phyloP scores from a whole-genome alignment of 164 flowering plant genomes.

The Paratinospora sagittata region DNA sequence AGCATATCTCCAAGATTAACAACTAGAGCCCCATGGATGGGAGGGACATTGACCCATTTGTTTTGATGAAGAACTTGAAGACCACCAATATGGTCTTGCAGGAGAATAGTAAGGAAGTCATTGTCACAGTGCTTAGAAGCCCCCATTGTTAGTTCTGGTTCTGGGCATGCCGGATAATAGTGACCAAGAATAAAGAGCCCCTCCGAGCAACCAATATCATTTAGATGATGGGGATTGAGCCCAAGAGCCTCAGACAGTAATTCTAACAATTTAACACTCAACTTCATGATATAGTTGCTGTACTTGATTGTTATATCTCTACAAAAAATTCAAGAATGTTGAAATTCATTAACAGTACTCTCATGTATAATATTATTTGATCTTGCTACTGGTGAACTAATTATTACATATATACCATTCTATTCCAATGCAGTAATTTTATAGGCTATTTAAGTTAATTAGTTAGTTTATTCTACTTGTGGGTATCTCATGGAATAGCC shows the following conservation, averaged over 20 bases:
- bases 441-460: too few species aligned
- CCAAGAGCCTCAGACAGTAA: slow-evolving; percentile 34
- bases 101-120: slow-evolving; percentile 22
- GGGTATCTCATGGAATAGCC: too few species aligned
- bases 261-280: slow-evolving; percentile 23
- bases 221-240: slow-evolving; percentile 20
- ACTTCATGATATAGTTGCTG: slow-evolving; percentile 15
- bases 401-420: too few species aligned
- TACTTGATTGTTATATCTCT: slow-evolving; percentile 25
- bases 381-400: too few species aligned
- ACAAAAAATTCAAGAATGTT: too few species aligned
- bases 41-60: slow-evolving; percentile 25
- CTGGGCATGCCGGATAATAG: slow-evolving; percentile 31
- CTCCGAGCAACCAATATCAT: slow-evolving; percentile 18
- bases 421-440: too few species aligned
- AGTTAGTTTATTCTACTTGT: too few species aligned
- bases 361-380: too few species aligned
- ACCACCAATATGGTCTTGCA: slow-evolving; percentile 28
- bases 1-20: slow-evolving; percentile 24
- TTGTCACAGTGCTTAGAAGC: slow-evolving; percentile 25
- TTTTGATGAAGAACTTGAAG: slow-evolving; percentile 23
- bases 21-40: slow-evolving; percentile 22
- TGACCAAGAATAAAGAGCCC: slow-evolving; percentile 6
- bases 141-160: slow-evolving; percentile 25
- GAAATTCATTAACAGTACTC: too few species aligned